Base-by-base conservation (phyloP, 257 asterid genomes). In the Solanum neorickii region DNA sequence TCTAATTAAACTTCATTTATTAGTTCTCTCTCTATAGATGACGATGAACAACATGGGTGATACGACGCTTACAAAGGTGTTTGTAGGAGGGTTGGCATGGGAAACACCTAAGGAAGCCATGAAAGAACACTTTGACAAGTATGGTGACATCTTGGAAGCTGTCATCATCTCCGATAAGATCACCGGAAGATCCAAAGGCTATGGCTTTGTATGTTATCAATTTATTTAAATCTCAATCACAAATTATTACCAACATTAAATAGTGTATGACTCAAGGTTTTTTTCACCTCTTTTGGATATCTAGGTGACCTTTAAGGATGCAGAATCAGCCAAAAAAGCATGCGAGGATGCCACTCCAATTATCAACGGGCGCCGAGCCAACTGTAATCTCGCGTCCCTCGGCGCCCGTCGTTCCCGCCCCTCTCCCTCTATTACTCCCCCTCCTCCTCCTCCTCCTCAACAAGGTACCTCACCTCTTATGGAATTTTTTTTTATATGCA, bases 131-230 rank as follows among this genome's bases (percentile, higher is more conserved):
- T 96, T 95, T 87, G 90, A 95, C 59, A 92, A 94, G 77, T 96
- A 91, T 86, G 99, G 99, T 18, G 94, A 95, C 16, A 97, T 97
- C 90, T 91, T 94, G 86, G 99, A 97, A 86, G 99, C 99, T 65
- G 99, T 97, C 88, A 93, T 96, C 91, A 96, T 96, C 89, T 94
- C 98, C 89, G 98, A 96, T 66, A 96, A 96, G 91, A 87, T 93
- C 89, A 94, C 99, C 87, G 98, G 97, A 89, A 91, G 99, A 95
- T 96, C 99, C 94, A 96, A 95, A 91, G 99, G 99, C 89, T 96
- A 96, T 69, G 99, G 99, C 83, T 96, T 96, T 85, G 99, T 96
- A 92, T 90, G 99, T 87, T 68, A 77, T 87, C 78, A 78, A 27
- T 46, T 35, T 72, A 5, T 72, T 33, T 72, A 35, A 72, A 66